Percentiles rank a stretch among this genome's conserved stretches.
These are phyloP conservation scores for Tinospora cordifolia DNA, from an alignment of 164 flowering plant genomes.

Conservation along the genomic window DNA sequence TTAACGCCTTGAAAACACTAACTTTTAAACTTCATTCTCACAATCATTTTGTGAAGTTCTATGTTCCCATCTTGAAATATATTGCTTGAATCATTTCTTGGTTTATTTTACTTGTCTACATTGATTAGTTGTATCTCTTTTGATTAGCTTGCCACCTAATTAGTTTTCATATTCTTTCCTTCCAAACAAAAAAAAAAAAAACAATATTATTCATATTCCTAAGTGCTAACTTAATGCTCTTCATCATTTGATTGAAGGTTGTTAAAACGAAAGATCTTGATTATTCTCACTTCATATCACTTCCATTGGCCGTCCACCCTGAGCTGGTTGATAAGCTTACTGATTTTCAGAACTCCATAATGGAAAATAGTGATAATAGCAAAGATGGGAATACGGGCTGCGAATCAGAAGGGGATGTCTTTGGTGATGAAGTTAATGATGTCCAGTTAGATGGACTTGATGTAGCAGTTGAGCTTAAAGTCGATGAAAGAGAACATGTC, in stretches of 20 bases:
- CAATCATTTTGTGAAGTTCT: neutral
- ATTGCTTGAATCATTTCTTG: neutral
- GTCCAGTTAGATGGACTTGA: constrained; percentile 14
- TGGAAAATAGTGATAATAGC: constrained; percentile 31
- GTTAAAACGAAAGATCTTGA: constrained; percentile 59
- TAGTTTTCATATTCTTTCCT: too few species aligned
- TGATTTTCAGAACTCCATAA: constrained; percentile 62
- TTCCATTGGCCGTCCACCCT: constrained; percentile 88
- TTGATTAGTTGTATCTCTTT: neutral
- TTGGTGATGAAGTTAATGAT: constrained; percentile 35
- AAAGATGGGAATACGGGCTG: constrained; percentile 26
- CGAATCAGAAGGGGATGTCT: constrained; percentile 30
- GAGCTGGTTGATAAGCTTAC: constrained; percentile 74
- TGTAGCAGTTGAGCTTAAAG: constrained; percentile 46
- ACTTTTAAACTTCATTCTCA: neutral
- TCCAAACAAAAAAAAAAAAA: too few species aligned
- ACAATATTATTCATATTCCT: too few species aligned
- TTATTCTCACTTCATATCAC: constrained; percentile 87
- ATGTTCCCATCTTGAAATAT: too few species aligned
- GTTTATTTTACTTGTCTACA: neutral
- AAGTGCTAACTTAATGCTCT: neutral
- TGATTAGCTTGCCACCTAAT: too few species aligned
- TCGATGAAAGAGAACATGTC: constrained; percentile 34
- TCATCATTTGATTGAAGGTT: constrained; percentile 38
- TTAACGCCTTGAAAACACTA: too few species aligned